phyloP scores from a whole-genome alignment of 1,284 basidiomycete species.

The Apiotrichum veenhuisii region DNA sequence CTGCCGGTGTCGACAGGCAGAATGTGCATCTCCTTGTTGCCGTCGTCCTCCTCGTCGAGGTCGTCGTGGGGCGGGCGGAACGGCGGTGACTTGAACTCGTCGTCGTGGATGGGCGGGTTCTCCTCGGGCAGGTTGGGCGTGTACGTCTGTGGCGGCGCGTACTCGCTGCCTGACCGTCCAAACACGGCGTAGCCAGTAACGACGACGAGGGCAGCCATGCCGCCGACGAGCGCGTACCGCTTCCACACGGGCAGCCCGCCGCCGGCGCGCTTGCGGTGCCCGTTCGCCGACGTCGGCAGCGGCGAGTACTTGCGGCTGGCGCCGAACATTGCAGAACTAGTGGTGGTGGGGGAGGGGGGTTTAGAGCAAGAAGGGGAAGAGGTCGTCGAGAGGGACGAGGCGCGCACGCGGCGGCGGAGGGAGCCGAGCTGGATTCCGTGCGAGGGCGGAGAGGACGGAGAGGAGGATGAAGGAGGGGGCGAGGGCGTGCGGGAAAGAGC shows the following conservation, averaged over 20 bases:
- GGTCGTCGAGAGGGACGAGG: not conserved
- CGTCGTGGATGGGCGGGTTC: constrained; percentile 19
- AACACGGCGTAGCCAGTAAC: constrained; percentile 2
- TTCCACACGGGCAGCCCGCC: constrained; percentile 40
- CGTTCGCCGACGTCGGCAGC: constrained; percentile 36
- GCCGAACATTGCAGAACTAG: constrained; percentile 32
- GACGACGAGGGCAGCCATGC: constrained; percentile 6
- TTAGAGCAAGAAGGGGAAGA: not conserved
- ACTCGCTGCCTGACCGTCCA: not conserved
- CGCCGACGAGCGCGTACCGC: constrained; percentile 32
- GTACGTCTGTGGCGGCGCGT: constrained; percentile 29
- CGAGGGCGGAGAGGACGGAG: not conserved
- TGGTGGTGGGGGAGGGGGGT: not conserved
- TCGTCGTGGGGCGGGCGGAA: constrained; percentile 32
- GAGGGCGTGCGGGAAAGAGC: not conserved
- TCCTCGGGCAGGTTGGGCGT: constrained; percentile 31
- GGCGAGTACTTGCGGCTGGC: constrained; percentile 40
- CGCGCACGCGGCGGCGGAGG: constrained; percentile 2
- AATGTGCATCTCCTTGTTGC: constrained; percentile 12
- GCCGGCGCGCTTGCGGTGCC: constrained; percentile 27
- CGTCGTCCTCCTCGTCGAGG: constrained; percentile 27
- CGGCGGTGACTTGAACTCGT: constrained; percentile 42
- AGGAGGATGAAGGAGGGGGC: too few relatives aligned
- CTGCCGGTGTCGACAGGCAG: constrained; percentile 7
- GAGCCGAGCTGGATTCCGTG: not conserved